Base-by-base conservation (phyloP, 1,284 basidiomycete genomes). In the Fomitopsis schrenkii region DNA sequence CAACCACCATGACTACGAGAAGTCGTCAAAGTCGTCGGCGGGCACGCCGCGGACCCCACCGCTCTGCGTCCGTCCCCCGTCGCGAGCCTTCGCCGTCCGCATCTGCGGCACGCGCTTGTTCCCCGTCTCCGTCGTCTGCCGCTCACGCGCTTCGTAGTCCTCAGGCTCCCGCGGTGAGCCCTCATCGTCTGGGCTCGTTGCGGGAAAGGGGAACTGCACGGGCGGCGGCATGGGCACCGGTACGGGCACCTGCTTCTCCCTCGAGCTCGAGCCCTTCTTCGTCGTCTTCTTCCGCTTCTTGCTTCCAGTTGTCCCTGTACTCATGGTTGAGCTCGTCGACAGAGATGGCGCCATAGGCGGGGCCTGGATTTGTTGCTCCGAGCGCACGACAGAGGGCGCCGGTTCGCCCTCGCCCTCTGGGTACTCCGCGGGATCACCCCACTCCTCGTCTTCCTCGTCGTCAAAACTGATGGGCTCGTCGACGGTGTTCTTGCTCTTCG, bases 31-130 rank as follows among this genome's bases (percentile, higher is more conserved):
- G 52, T 75, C 74, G 56, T 76, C 74, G 30, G 71, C 66, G 15
- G 71, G 68, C 53, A 91, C 79, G 17, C 87, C 89, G 67, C 83
- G 86, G 28, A 92, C 88, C 26, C 90, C 90, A 3, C 90, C 90
- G 69, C 90, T 92, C 76, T 91, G 88, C 63, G 90, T 92, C 67
- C 90, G 77, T 44, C 90, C 90, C 5, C 90, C 90, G 73, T 92
- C 88, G 61, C 88, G 78, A 45, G 85, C 90, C 45, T 87, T 82
- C 45, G 84, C 81, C 15, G 81, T 86, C 68, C 90, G 85, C 85
- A 91, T 80, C 66, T 77, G 74, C 61, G 74, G 76, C 38, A 77
- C 69, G 50, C 76, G 76, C 64, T 74, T 77, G 57, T 65, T 55
- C 53, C 48, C 54, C 36, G 40, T 52, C 35, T 40, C 35, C 22